Conservation (phyloP, 768 basidiomycete species). For the Tylopilus balloui region DNA sequence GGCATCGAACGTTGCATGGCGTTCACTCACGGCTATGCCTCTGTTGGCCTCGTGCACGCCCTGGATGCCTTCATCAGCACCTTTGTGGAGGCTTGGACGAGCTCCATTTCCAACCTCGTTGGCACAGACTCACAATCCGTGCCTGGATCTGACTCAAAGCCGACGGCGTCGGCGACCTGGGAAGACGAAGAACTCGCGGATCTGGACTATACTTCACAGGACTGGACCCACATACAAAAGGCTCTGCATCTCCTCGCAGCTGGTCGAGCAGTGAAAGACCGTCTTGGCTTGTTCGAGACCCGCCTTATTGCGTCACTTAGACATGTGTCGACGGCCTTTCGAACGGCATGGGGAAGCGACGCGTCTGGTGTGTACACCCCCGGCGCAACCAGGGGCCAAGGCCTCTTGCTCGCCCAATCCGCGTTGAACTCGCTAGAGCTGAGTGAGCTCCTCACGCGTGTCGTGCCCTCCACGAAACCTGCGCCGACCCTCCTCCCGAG, state of each 20-base stretch:
- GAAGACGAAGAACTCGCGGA: slow-evolving; percentile 64
- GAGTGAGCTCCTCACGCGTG: slow-evolving; percentile 32
- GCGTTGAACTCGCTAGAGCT: slow-evolving; percentile 79
- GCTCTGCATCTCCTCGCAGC: slow-evolving; percentile 81
- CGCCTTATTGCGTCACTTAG: slow-evolving; percentile 57
- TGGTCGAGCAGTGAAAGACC: slow-evolving; percentile 66
- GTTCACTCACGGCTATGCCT: slow-evolving; percentile 90
- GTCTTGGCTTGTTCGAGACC: slow-evolving; percentile 62
- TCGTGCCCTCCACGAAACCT: slow-evolving; percentile 18
- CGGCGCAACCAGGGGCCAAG: slow-evolving; percentile 60
- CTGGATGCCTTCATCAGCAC: slow-evolving; percentile 66
- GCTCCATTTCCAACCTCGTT: slow-evolving; percentile 42
- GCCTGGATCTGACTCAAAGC: slow-evolving; percentile 29
- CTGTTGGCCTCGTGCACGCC: slow-evolving; percentile 65
- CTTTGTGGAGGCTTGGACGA: slow-evolving; percentile 66
- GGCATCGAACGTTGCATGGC: slow-evolving; percentile 66
- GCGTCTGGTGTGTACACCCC: slow-evolving; percentile 52
- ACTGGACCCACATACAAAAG: slow-evolving; percentile 85
- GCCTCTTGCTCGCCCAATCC: slow-evolving; percentile 77
- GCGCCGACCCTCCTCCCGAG: slow-evolving; percentile 43
- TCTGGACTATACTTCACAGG: slow-evolving; percentile 82
- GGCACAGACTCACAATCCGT: slow-evolving; percentile 27
- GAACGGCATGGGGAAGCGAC: slow-evolving; percentile 46
- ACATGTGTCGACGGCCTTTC: slow-evolving; percentile 58
- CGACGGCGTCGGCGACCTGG: slow-evolving; percentile 20